phyloP scores from a whole-genome alignment of 108 stramenopile species.

The Skeletonema menzelii region DNA sequence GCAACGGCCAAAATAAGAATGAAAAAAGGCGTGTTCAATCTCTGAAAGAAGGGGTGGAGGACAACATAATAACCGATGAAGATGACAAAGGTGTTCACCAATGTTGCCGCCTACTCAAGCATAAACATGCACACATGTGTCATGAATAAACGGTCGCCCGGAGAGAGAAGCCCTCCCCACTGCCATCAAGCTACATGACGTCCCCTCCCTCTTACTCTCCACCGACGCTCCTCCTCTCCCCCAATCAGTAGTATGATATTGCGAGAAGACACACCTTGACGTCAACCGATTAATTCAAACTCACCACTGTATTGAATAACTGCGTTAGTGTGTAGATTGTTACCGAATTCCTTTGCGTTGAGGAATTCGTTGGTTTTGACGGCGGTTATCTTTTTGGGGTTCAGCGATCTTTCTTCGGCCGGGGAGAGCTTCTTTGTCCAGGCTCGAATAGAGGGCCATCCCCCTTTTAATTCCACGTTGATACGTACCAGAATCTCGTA shows the following conservation, averaged over 20 bases:
- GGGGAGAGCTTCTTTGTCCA: no score
- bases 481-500: no score
- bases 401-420: no score
- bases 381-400: no score
- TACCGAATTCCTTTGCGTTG: background rate
- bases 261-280: background rate
- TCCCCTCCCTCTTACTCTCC: background rate
- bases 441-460: no score
- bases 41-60: background rate
- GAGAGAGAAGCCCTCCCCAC: background rate
- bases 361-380: background rate
- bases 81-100: background rate
- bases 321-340: background rate
- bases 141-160: background rate
- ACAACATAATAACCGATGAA: background rate
- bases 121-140: background rate
- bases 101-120: background rate
- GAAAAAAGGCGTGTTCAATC: background rate
- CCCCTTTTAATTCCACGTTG: no score
- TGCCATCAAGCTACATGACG: no score
- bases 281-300: background rate
- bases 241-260: background rate
- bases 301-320: background rate
- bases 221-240: background rate
- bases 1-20: background rate